Base-by-base conservation (phyloP, 345 rosid species). In the Camelina neglecta region DNA sequence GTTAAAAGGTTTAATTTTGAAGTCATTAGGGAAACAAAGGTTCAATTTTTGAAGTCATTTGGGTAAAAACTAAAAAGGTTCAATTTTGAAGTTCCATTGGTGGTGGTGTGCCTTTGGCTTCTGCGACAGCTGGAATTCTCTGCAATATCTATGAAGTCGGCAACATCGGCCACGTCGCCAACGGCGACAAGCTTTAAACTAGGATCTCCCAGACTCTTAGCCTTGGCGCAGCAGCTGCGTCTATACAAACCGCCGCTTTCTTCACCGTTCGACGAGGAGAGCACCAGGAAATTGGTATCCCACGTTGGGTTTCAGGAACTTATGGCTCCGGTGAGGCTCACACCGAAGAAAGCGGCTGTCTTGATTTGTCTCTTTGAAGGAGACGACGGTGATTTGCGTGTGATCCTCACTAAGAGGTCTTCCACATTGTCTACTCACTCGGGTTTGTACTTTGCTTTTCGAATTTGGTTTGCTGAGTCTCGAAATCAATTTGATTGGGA, bases 341-440 rank as follows among this genome's bases (percentile, higher is more conserved):
- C 81, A 41, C 86, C 54, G 4, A 88, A 89, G 68, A 87, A 82
- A 85, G 98, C 90, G 39, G 94, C 97, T 60, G 95, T 93, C 23
- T 80, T 90, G 88, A 77, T 93, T 65, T 91, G 89, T 75, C 85
- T 88, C 59, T 91, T 88, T 39, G 88, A 88, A 83, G 97, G 95
- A 11, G 88, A 86, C 60, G 78, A 68, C 36, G 94, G 96, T 65
- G 98, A 87, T 59, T 78, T 86, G 78, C 88, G 96, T 59, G 94
- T 91, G 48, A 70, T 93, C 39, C 83, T 93, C 78, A 93, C 97
- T 23, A 91, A 88, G 86, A 84, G 97, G 77, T 84, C 97, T 20
- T 85, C 93, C 8, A 45, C 75, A 47, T 36, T 90, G 83, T 86
- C 96, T 65, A 83, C 89, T 70, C 93, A 90, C 78, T 84, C 97